A percentile compares a stretch with the other conserved stretches of the same genome.
Evolutionary conservation across 2,329 filamentous ascomycete genomes (phyloP).

Genomic region (Arthrobotrys entomopaga): DNA sequence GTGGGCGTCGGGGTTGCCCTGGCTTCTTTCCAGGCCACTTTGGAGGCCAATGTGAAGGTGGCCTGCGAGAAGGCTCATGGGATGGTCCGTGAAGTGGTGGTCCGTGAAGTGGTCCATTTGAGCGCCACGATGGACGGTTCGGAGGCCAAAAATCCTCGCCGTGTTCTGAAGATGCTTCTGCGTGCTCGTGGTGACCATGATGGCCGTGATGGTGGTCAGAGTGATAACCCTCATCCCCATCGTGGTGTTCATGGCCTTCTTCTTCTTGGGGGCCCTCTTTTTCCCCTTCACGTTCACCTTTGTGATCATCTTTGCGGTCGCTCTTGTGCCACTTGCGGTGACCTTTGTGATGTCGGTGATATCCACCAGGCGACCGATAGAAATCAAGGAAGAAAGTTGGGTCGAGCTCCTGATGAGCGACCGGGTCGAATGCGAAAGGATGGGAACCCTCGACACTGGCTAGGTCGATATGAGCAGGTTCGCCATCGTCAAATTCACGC

Average conservation of each 20-base stretch:
- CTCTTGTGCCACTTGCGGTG: too few relatives aligned
- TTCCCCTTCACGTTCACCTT: too few relatives aligned
- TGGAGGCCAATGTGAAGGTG: constrained; percentile 12
- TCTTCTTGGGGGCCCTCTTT: too few relatives aligned
- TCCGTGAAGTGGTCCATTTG: neutral
- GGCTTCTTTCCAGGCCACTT: constrained; percentile 13
- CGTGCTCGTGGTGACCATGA: neutral
- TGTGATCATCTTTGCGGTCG: too few relatives aligned
- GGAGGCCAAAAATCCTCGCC: constrained; percentile 21
- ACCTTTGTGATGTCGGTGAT: neutral
- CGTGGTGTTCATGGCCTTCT: too few relatives aligned
- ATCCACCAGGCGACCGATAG: constrained; percentile 25
- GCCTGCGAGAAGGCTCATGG: too few relatives aligned
- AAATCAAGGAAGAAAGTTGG: constrained; percentile 11
- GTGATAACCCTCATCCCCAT: neutral
- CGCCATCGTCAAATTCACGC: neutral
- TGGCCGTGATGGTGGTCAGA: constrained; percentile 13
- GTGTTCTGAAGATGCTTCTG: neutral
- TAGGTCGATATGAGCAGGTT: neutral
- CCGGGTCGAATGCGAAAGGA: neutral
- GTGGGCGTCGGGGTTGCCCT: constrained; percentile 4
- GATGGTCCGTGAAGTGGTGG: constrained; percentile 14
- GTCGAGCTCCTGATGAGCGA: neutral
- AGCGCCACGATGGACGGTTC: constrained; percentile 16
- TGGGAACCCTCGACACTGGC: constrained; percentile 15